Percentiles rank a stretch among this genome's conserved stretches.
Evolutionary conservation across 1,139 yeast genomes (phyloP).

Genomic region (Pichia sp.): DNA sequence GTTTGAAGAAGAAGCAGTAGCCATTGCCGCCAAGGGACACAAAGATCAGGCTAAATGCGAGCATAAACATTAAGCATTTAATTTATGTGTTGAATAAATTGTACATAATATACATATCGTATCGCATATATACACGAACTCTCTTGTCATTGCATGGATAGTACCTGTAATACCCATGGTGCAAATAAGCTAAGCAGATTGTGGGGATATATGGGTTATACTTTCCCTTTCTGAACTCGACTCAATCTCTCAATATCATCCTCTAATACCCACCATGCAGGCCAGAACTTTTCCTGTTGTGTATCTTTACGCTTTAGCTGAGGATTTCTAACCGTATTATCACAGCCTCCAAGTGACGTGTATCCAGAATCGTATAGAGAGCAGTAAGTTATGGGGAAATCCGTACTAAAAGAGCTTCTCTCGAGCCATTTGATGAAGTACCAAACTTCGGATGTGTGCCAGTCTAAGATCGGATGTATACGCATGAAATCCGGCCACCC

Average conservation of each 20-base stretch:
- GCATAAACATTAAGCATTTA: not conserved
- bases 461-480: constrained; percentile 74
- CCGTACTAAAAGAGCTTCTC: constrained; percentile 26
- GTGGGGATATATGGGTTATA: no score
- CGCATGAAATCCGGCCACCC: constrained; percentile 84
- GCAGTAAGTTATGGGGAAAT: constrained; percentile 50
- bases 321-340: constrained; percentile 63
- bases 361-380: constrained; percentile 67
- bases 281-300: constrained; percentile 32
- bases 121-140: no score
- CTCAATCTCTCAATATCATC: constrained; percentile 55
- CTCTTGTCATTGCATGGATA: no score
- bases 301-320: constrained; percentile 33
- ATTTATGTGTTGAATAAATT: not conserved
- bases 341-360: constrained; percentile 73
- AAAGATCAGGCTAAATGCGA: no score
- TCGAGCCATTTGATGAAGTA: constrained; percentile 39
- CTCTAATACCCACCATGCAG: constrained; percentile 60
- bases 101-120: not conserved
- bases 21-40: constrained; percentile 77
- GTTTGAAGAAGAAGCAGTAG: constrained; percentile 62
- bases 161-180: no score
- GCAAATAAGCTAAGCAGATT: no score
- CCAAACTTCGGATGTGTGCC: constrained; percentile 81
- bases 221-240: constrained; percentile 25